Evolutionary conservation across 2,329 filamentous ascomycete genomes (phyloP), one percentile per base, ranked within the genome.

Genomic region (Trematosphaeria pertusa): DNA sequence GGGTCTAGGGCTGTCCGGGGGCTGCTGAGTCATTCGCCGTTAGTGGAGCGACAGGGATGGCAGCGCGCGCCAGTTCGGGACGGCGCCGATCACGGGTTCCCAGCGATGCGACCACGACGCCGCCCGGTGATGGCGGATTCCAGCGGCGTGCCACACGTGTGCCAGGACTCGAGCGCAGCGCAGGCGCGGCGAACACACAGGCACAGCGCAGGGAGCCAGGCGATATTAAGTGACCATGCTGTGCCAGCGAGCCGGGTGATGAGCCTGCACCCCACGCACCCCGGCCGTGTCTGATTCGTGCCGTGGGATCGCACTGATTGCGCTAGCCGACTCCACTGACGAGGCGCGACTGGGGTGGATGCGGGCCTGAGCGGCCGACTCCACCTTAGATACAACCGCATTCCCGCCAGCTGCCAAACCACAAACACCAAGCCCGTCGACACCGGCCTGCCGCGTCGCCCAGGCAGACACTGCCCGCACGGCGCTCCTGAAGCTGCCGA

Each of bases 321-420:
- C 48, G 48, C 48, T 51, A 46, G 37, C 18, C 9, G 7, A 20
- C 26, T 21, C 35, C 40, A 30, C 44, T 22, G 21, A 38, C 44
- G 14, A 38, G n/a, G 40, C 30, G 37, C n/a, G 14, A 24, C 37
- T 21, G 35, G 43, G 47, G 37, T 33, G 31, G 8, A 19, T 10
- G 43, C 35, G 24, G 24, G 24, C 40, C 43, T 37, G 33, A 35
- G 35, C 48, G 34, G 28, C n/a, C 40, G 2, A 51, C 61, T 65
- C 62, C 59, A 62, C 61, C 63, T 61, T 54, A 58, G 54, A 60
- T 61, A 62, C 44, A 50, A 54, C 59, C 49, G 48, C 49, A 45
- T 39, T 46, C 39, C 46, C 26, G 40, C 21, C 11, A 26, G 17
- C 37, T 33, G 43, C 30, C 30, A 22, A 28, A 19, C 32, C 24